phyloP scores from a whole-genome alignment of 148 eudicot genomes.

The Rhododendron ferrugineum region DNA sequence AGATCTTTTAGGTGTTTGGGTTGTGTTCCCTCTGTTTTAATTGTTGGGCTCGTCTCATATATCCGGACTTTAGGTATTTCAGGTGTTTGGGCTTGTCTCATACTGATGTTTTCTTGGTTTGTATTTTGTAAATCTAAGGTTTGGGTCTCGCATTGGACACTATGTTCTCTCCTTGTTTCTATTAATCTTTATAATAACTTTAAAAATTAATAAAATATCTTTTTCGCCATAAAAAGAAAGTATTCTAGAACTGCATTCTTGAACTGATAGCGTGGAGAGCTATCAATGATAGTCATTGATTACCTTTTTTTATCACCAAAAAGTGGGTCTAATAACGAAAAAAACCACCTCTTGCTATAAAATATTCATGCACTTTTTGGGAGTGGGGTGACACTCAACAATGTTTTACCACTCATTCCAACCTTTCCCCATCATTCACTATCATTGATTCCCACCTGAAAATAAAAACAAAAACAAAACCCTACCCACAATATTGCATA shows the following conservation, averaged over 20 bases:
- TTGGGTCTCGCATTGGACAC: too few species aligned
- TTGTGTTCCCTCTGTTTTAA: too few species aligned
- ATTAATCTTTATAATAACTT: too few species aligned
- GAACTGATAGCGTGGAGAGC: neutral
- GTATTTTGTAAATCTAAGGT: too few species aligned
- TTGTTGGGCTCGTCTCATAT: too few species aligned
- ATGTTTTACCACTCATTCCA: slow-evolving; percentile 11
- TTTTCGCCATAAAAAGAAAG: too few species aligned
- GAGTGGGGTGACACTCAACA: slow-evolving; percentile 19
- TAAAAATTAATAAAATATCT: too few species aligned
- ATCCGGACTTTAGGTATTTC: too few species aligned
- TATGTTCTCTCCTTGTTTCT: too few species aligned
- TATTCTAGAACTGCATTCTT: neutral
- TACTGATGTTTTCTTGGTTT: too few species aligned
- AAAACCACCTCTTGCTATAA: neutral
- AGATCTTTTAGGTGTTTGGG: too few species aligned
- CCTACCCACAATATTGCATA: neutral
- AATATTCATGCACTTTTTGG: slow-evolving; percentile 13
- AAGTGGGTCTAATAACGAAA: neutral
- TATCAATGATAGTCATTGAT: neutral
- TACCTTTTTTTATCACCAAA: neutral
- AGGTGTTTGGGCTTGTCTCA: too few species aligned
- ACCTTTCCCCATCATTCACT: slow-evolving; percentile 15
- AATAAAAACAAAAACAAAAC: neutral
- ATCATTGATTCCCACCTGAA: slow-evolving; percentile 15